Base-by-base conservation (phyloP, 2,329 filamentous ascomycete species). In the Trichoderma gracile region DNA sequence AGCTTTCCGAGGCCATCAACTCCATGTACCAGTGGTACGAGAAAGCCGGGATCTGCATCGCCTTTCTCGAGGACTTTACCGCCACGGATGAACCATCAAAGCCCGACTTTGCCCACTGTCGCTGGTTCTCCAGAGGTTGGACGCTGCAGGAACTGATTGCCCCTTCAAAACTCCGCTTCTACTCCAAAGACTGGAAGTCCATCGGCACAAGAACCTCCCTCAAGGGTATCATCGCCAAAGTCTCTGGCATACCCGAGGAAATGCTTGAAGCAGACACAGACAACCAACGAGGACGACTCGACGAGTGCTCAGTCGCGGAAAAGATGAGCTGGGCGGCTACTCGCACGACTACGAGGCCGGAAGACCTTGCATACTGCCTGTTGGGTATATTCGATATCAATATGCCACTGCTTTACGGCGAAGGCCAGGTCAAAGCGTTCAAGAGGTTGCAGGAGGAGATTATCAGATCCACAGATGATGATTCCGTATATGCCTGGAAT, bases 1-100 rank as follows among this genome's bases (percentile, higher is more conserved):
- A 75, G 55, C 72, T 73, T 5, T 73, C 72, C 2, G 72, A 73
- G 21, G 72, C 71, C 27, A 73, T 73, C 65, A 73, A 73, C 46
- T 75, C 73, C 57, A 75, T 75, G 73, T 75, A 73, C 55, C 68
- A 70, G 5, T 75, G 73, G 73, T 75, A 75, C 47, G 69, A 69
- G 5, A 65, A 69, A 17, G 69, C 73, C 1, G 42, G 45, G 2
- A 63, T 72, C 9, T 75, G 73, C 56, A 68, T 73, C 25, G 71
- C 70, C 4, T 73, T 68, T 40, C 64, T 75, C 5, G 65, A 68
- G 5, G 71, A 73, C 25, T 69, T 73, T 4, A 19, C 33, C 8
- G 10, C 33, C 10, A 21, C 25, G 1, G 56, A 60, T 4, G 68
- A 64, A 4, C 38, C 60, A 10, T 46, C 57, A 4, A 66, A 52